phyloP scores from a whole-genome alignment of 805 yeast species.

The Monosporozyma aquatica region DNA sequence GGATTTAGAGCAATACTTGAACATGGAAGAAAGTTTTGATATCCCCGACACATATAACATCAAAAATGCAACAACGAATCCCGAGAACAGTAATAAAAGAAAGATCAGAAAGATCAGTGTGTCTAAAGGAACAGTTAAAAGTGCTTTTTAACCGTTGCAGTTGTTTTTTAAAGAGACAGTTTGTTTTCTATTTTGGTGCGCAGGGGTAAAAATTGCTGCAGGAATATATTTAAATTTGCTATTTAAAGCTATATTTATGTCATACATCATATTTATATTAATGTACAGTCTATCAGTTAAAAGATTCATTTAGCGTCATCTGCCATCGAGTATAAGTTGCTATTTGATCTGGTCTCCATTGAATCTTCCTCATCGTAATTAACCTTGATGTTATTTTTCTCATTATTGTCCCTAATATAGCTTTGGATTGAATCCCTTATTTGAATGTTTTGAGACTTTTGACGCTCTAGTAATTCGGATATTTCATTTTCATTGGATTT shows the following conservation, averaged over 20 bases:
- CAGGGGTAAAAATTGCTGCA: no score
- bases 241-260: background rate
- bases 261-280: background rate
- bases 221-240: background rate
- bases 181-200: slow-evolving; percentile 1
- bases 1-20: slow-evolving; percentile 15
- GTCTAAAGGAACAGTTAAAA: slow-evolving; percentile 26
- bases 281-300: background rate
- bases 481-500: slow-evolving; percentile 3
- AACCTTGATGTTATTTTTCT: background rate
- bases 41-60: slow-evolving; percentile 12
- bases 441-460: background rate
- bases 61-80: slow-evolving; percentile 1
- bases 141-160: slow-evolving; percentile 27
- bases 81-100: slow-evolving; percentile 1
- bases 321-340: background rate
- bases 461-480: background rate
- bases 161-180: no score
- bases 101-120: slow-evolving; percentile 28
- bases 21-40: slow-evolving; percentile 14
- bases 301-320: background rate
- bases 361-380: background rate
- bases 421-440: slow-evolving; percentile 4
- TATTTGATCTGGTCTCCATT: background rate
- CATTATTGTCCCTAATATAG: slow-evolving; percentile 3